Conservation (phyloP, 2,329 filamentous ascomycete genomes). For the Fusarium sp. region DNA sequence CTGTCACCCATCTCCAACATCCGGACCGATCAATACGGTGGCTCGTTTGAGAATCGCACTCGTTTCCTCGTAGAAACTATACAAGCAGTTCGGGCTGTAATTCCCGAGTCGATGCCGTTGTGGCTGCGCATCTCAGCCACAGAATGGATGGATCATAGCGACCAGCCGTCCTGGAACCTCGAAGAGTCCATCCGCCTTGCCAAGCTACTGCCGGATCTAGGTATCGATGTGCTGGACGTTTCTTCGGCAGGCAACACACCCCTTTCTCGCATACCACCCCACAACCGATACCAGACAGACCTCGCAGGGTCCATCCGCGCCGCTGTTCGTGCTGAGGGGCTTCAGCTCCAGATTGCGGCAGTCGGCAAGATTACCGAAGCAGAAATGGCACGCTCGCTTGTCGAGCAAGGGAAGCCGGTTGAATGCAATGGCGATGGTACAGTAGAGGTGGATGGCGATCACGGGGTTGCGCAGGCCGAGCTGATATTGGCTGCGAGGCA, state of each 20-base stretch:
- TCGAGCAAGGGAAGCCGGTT: background rate
- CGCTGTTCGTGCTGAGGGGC: background rate
- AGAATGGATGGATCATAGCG: constrained; percentile 71
- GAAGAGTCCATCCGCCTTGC: background rate
- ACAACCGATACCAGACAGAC: background rate
- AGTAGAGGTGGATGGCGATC: background rate
- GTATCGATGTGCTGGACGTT: background rate
- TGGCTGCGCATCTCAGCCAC: constrained; percentile 74
- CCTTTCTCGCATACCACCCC: background rate
- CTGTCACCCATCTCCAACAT: constrained; percentile 72
- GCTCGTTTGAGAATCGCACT: constrained; percentile 76
- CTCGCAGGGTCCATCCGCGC: background rate
- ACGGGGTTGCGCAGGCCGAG: background rate
- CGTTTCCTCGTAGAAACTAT: constrained; percentile 72
- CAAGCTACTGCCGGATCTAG: background rate
- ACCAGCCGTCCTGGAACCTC: background rate
- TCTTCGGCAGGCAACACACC: background rate
- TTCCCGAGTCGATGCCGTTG: constrained; percentile 70
- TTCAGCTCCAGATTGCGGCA: background rate
- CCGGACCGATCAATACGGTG: constrained; percentile 75
- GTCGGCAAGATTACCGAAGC: background rate
- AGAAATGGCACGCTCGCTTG: background rate
- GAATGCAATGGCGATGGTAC: background rate
- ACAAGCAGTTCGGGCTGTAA: constrained; percentile 64
- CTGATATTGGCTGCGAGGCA: background rate